Evolutionary conservation across 768 basidiomycete species (phyloP).

Genomic region (Mycena rebaudengoi): DNA sequence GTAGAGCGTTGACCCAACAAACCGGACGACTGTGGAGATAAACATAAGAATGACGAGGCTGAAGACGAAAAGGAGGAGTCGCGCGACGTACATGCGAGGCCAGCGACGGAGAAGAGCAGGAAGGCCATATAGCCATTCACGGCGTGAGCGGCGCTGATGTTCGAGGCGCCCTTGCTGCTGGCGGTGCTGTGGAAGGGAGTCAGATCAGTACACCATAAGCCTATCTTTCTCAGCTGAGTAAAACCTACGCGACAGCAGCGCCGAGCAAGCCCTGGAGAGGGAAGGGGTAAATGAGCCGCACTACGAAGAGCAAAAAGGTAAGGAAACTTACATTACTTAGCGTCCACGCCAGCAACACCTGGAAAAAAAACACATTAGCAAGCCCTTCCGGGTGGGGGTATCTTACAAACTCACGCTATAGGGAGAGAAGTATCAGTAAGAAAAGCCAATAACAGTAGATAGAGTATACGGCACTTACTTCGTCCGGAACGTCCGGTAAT

Average conservation of each 20-base stretch:
- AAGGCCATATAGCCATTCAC: constrained; percentile 92
- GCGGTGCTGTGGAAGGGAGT: constrained; percentile 44
- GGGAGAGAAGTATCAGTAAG: constrained; percentile 21
- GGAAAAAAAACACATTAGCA: constrained; percentile 28
- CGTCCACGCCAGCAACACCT: constrained; percentile 88
- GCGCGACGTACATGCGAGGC: constrained; percentile 78
- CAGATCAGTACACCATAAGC: not conserved
- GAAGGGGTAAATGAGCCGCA: constrained; percentile 21
- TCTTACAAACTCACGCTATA: constrained; percentile 36
- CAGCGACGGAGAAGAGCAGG: constrained; percentile 86
- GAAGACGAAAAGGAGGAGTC: not conserved
- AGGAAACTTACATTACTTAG: constrained; percentile 76
- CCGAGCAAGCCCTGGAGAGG: constrained; percentile 69
- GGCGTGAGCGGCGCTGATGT: constrained; percentile 55
- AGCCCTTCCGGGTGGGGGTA: constrained; percentile 1
- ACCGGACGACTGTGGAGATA: constrained; percentile 72
- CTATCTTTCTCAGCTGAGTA: not conserved
- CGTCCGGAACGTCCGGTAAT: constrained; percentile 89
- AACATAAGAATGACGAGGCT: not conserved
- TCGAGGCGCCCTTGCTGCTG: constrained; percentile 53
- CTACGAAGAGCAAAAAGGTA: not conserved
- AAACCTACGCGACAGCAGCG: constrained; percentile 74
- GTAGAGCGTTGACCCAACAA: constrained; percentile 83
- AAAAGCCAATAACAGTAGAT: not conserved
- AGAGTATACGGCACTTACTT: constrained; percentile 66